These are phyloP conservation scores for Periconia digitata DNA, from an alignment of 2,329 filamentous ascomycete genomes.

Conservation along the genomic window DNA sequence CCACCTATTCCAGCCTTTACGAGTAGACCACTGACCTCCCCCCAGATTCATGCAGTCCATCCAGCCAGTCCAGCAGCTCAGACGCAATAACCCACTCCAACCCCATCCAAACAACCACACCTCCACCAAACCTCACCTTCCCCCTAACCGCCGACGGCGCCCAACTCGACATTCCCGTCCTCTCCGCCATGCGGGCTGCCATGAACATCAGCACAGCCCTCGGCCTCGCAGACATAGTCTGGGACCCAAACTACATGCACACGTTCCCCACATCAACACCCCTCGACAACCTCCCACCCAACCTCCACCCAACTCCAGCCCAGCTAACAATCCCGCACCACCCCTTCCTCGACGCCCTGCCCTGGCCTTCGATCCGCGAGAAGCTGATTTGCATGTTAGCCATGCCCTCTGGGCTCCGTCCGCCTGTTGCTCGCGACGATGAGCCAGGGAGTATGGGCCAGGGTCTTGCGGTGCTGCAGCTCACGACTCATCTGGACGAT, in stretches of 20 bases:
- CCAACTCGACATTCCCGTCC: conserved; percentile 44
- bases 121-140: not conserved
- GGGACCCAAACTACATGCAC: conserved; percentile 16
- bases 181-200: conserved; percentile 24
- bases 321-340: conserved; percentile 59
- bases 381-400: conserved; percentile 56
- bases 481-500: conserved; percentile 62
- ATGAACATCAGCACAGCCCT: conserved; percentile 14
- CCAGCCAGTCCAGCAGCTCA: conserved; percentile 4
- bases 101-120: not conserved
- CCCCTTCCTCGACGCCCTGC: conserved; percentile 59
- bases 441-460: conserved; percentile 28
- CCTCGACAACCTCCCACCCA: conserved; percentile 16
- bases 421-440: conserved; percentile 44
- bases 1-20: not conserved
- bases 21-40: no score
- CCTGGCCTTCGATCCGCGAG: conserved; percentile 56
- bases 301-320: conserved; percentile 55
- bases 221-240: conserved; percentile 13
- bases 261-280: conserved; percentile 13
- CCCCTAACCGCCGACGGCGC: conserved; percentile 15
- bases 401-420: conserved; percentile 53
- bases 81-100: not conserved
- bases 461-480: conserved; percentile 51
- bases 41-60: no score